Evolutionary conservation across 2,329 filamentous ascomycete species (phyloP).

Genomic region (Fusarium sulawesiense): DNA sequence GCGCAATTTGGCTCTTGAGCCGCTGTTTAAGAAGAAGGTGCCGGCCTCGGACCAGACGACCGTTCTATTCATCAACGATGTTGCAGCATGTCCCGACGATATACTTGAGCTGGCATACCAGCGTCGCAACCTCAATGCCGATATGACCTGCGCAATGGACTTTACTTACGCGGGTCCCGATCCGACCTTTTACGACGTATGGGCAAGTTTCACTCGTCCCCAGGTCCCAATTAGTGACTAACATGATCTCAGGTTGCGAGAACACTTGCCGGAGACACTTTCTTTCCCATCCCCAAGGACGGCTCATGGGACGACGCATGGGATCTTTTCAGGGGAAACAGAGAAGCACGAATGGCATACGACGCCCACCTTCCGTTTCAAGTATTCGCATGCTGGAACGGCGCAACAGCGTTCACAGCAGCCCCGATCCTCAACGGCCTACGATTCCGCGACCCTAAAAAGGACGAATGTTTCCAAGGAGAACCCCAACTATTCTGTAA

Average conservation of each 20-base stretch:
- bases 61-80: conserved; percentile 66
- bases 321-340: conserved; percentile 66
- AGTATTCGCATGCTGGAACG: conserved; percentile 72
- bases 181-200: conserved; percentile 68
- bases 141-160: conserved; percentile 70
- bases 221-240: not conserved
- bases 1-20: conserved; percentile 64
- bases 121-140: conserved; percentile 57
- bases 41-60: conserved; percentile 53
- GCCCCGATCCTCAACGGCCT: conserved; percentile 59
- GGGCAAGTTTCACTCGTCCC: conserved; percentile 34
- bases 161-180: conserved; percentile 61
- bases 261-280: conserved; percentile 64
- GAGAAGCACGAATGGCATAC: conserved; percentile 51
- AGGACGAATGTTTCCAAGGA: conserved; percentile 63
- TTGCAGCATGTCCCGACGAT: conserved; percentile 65
- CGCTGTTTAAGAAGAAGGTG: conserved; percentile 51
- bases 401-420: conserved; percentile 62
- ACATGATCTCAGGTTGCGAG: conserved; percentile 56
- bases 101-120: conserved; percentile 67
- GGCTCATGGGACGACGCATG: conserved; percentile 62
- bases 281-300: conserved; percentile 65
- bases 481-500: conserved; percentile 68
- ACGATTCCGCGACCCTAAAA: conserved; percentile 55
- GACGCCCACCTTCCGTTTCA: conserved; percentile 61